Evolutionary conservation across 2,329 filamentous ascomycete species (phyloP), one percentile per base, ranked within the genome.

Genomic region (Scedosporium minutisporum): DNA sequence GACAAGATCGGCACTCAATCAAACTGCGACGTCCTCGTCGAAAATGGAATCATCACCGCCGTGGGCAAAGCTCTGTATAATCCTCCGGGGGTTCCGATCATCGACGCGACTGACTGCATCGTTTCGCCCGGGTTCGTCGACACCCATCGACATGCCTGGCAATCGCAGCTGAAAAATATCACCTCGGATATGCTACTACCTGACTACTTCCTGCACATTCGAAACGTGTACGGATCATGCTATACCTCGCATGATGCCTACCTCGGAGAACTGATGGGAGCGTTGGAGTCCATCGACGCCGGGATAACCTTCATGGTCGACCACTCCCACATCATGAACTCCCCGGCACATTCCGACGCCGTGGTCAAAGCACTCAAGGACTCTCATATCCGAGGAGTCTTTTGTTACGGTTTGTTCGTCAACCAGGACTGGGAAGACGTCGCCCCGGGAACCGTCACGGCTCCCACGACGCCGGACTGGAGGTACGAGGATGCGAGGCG

Each of bases 81-180:
- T 2, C 55, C 55, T 9, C n/a, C 21, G 55, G 55, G 55, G 23
- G 6, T 58, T 33, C 55, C 55, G 6, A 64, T 78, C 3, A 70
- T 80, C 27, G 74, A 81, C 64, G 78, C 74, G 58, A 67, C 68
- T 0, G 70, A 67, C 65, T 76, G 74, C 64, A 70, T 78, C 23
- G 66, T 78, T 44, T 74, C 70, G 1, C 75, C 77, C 0, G 77
- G 77, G 2, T 78, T 78, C 65, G 69, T 78, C 57, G 75, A 77
- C 65, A 76, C 76, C 1, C 77, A 78, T 59, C 73, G 76, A 55
- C 78, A 81, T 67, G 66, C 77, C 6, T 81, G 77, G 77, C 76
- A 80, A 65, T 68, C 69, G n/a, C 66, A 67, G 44, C 65, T 71
- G 48, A 73, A 73, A 61, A 68, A 66, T 41, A 53, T 61, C 14